phyloP scores from a whole-genome alignment of 306 rosid genomes.

The Malus sieversii region DNA sequence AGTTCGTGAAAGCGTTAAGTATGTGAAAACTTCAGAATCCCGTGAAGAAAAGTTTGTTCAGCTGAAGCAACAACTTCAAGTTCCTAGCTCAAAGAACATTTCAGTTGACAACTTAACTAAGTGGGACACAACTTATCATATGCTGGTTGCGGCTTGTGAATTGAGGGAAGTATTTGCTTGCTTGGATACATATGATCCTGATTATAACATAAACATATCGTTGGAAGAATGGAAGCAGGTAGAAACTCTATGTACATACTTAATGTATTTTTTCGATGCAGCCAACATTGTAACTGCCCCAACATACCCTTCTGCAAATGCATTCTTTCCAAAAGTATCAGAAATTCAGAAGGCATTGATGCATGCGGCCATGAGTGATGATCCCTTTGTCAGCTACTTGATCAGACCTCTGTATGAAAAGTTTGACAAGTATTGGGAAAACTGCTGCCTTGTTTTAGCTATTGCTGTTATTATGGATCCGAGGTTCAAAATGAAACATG shows the following conservation, averaged over 20 bases:
- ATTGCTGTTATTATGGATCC: slow-evolving; percentile 84
- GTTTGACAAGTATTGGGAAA: slow-evolving; percentile 83
- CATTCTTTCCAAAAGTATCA: slow-evolving; percentile 57
- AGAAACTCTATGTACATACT: slow-evolving; percentile 55
- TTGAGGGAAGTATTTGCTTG: slow-evolving; percentile 75
- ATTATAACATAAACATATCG: slow-evolving; percentile 39
- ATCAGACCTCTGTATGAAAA: slow-evolving; percentile 55
- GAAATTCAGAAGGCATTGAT: slow-evolving; percentile 60
- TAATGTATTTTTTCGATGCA: slow-evolving; percentile 66
- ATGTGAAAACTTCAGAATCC: slow-evolving; percentile 56
- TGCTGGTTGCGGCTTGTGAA: slow-evolving; percentile 79
- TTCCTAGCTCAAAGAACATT: slow-evolving; percentile 53
- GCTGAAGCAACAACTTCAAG: slow-evolving; percentile 73
- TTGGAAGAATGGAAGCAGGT: slow-evolving; percentile 70
- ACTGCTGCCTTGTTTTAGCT: slow-evolving; percentile 66
- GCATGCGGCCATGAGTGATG: slow-evolving; percentile 52
- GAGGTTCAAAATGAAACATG: slow-evolving; percentile 71
- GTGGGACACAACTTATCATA: slow-evolving; percentile 83
- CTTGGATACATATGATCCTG: slow-evolving; percentile 54
- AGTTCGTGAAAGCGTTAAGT: slow-evolving; percentile 79
- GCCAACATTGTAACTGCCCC: slow-evolving; percentile 45
- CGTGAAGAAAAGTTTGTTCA: slow-evolving; percentile 58
- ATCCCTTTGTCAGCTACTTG: slow-evolving; percentile 58
- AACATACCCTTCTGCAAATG: slow-evolving; percentile 61
- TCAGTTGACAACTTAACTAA: slow-evolving; percentile 53